Evolutionary conservation across 768 basidiomycete genomes (phyloP).

Genomic region (Rubroboletus pulcherrimus): DNA sequence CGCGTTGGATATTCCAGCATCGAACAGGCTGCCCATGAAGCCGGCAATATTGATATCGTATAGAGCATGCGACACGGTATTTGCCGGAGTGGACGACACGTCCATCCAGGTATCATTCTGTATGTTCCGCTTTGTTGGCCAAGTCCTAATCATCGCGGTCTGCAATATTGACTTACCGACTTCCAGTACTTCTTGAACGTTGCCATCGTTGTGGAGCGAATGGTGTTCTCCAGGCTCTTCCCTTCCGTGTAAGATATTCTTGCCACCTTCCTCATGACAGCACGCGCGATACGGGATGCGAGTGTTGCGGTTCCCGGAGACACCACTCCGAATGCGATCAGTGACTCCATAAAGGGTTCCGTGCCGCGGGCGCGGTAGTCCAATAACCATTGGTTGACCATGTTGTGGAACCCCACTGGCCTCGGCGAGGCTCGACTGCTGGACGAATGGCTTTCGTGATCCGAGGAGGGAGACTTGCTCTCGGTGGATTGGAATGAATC

Average conservation of each 20-base stretch:
- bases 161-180: conserved; percentile 8
- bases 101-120: conserved; percentile 16
- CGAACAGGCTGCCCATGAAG: conserved; percentile 33
- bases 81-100: neutral
- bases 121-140: neutral
- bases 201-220: conserved; percentile 15
- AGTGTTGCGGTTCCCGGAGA: conserved; percentile 13
- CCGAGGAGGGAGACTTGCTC: conserved; percentile 4
- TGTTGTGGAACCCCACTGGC: conserved; percentile 10
- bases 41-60: conserved; percentile 29
- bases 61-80: conserved; percentile 9
- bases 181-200: conserved; percentile 17
- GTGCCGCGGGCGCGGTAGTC: conserved; percentile 20
- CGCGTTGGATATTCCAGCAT: conserved; percentile 17
- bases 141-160: neutral
- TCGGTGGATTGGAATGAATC: neutral
- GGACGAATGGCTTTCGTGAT: conserved; percentile 11
- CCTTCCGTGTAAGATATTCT: conserved; percentile 11
- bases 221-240: conserved; percentile 3
- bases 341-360: conserved; percentile 13
- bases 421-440: neutral
- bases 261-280: conserved; percentile 2
- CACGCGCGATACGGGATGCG: conserved; percentile 16
- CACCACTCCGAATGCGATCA: conserved; percentile 12
- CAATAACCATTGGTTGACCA: conserved; percentile 17